Evolutionary conservation across 1,139 yeast species (phyloP).

Genomic region (Lodderomyces beijingensis): DNA sequence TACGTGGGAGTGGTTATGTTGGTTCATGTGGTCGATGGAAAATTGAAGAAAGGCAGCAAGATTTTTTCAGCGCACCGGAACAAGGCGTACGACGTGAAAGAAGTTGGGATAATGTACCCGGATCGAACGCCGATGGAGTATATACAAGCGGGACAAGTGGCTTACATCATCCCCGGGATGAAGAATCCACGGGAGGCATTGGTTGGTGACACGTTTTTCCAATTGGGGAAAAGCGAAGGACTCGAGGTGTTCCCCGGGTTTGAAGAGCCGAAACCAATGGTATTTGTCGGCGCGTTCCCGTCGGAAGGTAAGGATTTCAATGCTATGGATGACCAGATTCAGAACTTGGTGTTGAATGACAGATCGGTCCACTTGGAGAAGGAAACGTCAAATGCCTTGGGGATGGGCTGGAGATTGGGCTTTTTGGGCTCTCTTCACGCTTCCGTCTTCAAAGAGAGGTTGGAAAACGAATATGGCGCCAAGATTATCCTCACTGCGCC

Average conservation of each 20-base stretch:
- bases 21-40: conserved; percentile 82
- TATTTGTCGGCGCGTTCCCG: conserved; percentile 96
- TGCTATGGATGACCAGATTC: conserved; percentile 83
- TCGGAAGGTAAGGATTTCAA: conserved; percentile 92
- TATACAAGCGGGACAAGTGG: conserved; percentile 88
- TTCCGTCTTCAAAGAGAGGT: conserved; percentile 84
- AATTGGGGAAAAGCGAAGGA: conserved; percentile 53
- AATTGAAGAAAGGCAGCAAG: conserved; percentile 66
- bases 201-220: conserved; percentile 87
- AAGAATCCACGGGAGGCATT: conserved; percentile 80
- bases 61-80: conserved; percentile 75
- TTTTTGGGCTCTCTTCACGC: conserved; percentile 94
- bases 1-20: conserved; percentile 91
- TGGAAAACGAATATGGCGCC: conserved; percentile 92
- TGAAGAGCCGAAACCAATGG: conserved; percentile 97
- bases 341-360: conserved; percentile 83
- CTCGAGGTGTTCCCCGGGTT: conserved; percentile 87
- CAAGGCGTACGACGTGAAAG: conserved; percentile 78
- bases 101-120: conserved; percentile 94
- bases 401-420: conserved; percentile 97
- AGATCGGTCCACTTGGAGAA: conserved; percentile 85
- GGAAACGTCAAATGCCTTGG: conserved; percentile 91
- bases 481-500: conserved; percentile 91
- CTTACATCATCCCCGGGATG: conserved; percentile 91
- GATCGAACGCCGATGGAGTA: conserved; percentile 62